A percentile compares a stretch with the other conserved stretches of the same genome.
phyloP scores from a whole-genome alignment of 2,329 filamentous ascomycete species.

The Colletotrichum sp. region DNA sequence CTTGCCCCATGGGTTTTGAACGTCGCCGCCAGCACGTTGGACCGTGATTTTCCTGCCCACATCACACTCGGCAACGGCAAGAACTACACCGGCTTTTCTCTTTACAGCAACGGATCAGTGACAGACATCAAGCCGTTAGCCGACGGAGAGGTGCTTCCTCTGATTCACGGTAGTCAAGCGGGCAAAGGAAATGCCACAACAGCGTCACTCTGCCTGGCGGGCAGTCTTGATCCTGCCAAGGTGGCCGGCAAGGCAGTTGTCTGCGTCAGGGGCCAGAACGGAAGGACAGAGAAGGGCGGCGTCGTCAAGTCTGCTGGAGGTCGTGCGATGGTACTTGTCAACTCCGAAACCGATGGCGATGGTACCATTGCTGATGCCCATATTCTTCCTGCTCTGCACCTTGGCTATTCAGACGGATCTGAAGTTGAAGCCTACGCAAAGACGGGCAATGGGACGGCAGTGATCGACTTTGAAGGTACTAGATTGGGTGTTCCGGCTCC shows the following conservation, averaged over 20 bases:
- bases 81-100: neutral
- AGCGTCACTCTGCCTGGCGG: neutral
- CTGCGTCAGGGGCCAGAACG: neutral
- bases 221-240: neutral
- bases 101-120: neutral
- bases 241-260: neutral
- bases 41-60: constrained; percentile 5
- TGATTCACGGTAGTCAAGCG: neutral
- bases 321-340: constrained; percentile 6
- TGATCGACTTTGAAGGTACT: constrained; percentile 3
- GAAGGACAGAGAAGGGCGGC: neutral
- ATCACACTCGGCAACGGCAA: constrained; percentile 2
- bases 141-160: neutral
- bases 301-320: neutral
- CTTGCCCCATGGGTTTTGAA: constrained; percentile 1
- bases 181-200: neutral
- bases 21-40: constrained; percentile 9
- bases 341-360: neutral
- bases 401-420: neutral
- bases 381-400: neutral
- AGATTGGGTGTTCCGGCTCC: constrained; percentile 5
- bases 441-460: neutral
- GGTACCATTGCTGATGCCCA: neutral
- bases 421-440: neutral
- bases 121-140: neutral